A percentile compares a stretch with the other conserved stretches of the same genome.
Evolutionary conservation across 2,329 filamentous ascomycete species (phyloP).

Genomic region (Ceratocystiopsis sp.): DNA sequence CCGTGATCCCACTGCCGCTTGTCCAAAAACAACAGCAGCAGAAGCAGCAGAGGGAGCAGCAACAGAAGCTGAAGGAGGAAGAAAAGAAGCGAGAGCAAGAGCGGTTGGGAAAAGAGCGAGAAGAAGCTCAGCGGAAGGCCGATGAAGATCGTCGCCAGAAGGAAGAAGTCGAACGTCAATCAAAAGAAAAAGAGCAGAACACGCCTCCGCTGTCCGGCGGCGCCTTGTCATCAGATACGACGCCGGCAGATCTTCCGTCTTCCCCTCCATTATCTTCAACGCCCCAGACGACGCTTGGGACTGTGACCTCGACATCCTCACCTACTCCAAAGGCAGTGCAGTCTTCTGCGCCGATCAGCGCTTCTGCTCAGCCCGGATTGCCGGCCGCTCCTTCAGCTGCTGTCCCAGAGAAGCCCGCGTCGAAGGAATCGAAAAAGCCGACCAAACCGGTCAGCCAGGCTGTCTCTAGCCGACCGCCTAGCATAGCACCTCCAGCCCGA

Average conservation of each 20-base stretch:
- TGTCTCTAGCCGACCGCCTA: neutral
- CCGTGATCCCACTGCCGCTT: conserved; percentile 9
- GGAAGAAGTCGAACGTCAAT: neutral
- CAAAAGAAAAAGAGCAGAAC: neutral
- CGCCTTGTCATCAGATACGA: too few species aligned
- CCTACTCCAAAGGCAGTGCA: neutral
- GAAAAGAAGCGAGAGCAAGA: neutral
- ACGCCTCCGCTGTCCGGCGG: too few species aligned
- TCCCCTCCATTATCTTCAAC: neutral
- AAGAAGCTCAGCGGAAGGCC: neutral
- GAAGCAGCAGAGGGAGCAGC: conserved; percentile 4
- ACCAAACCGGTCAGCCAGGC: neutral
- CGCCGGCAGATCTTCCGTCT: neutral
- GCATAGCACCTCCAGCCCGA: neutral
- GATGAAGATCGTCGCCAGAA: neutral
- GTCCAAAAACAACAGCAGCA: conserved; percentile 8
- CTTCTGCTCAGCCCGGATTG: neutral
- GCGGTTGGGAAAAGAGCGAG: neutral
- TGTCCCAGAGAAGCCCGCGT: neutral
- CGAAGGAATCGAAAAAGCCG: too few species aligned
- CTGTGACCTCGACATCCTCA: neutral
- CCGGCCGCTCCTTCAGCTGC: neutral
- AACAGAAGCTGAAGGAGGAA: neutral
- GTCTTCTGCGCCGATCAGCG: neutral
- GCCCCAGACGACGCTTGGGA: conserved; percentile 1